Evolutionary conservation across 306 rosid species (phyloP).

Genomic region (Senna siamea): DNA sequence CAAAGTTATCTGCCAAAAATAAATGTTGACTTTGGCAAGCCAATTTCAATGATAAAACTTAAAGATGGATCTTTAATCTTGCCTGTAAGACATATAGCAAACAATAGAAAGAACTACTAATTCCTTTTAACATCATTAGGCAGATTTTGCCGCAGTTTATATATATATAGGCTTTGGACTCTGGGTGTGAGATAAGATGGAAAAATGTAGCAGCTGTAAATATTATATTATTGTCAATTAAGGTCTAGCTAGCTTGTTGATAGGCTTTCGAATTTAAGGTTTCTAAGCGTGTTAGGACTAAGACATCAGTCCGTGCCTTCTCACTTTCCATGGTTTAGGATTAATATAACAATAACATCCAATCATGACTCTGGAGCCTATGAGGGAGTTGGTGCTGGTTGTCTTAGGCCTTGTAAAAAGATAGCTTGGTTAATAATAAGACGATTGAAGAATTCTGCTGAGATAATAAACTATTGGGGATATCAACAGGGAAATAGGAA

Average conservation of each 20-base stretch:
- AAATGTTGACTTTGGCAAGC: neutral
- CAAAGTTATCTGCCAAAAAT: slow-evolving; percentile 9
- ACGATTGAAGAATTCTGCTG: neutral
- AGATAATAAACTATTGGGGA: neutral
- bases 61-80: neutral
- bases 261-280: slow-evolving; percentile 14
- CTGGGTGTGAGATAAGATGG: slow-evolving; percentile 8
- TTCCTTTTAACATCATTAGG: neutral
- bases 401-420: neutral
- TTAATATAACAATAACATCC: neutral
- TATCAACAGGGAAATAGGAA: neutral
- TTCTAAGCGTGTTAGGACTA: slow-evolving; percentile 14
- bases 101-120: neutral
- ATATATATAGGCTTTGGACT: neutral
- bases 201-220: neutral
- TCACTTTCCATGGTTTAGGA: neutral
- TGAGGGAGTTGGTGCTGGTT: slow-evolving; percentile 2
- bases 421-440: neutral
- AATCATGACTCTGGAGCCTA: neutral
- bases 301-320: neutral
- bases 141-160: neutral
- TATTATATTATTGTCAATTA: neutral
- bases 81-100: too few species aligned
- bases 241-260: neutral
- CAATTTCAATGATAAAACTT: too few species aligned